Evolutionary conservation across 768 basidiomycete species (phyloP).

Genomic region (Trametes maxima): DNA sequence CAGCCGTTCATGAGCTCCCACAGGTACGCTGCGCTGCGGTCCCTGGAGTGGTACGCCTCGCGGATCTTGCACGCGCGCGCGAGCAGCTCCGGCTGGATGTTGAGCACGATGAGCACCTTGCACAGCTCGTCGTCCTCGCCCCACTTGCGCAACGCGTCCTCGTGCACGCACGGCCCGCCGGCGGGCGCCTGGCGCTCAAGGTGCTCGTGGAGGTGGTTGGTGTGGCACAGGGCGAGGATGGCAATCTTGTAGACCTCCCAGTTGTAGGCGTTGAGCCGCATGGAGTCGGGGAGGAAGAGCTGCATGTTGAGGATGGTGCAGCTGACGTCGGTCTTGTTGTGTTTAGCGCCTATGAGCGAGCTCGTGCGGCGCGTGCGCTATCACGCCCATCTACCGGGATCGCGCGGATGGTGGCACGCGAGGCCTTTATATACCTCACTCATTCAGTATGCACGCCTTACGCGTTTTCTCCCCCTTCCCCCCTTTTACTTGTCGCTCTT

Average conservation of each 20-base stretch:
- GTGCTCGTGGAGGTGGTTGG: not conserved
- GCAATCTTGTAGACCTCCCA: conserved; percentile 4
- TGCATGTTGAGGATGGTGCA: not conserved
- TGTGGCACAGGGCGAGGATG: not conserved
- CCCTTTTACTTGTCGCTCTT: no score
- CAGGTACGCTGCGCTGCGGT: not conserved
- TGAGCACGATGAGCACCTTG: conserved; percentile 1
- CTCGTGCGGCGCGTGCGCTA: no score
- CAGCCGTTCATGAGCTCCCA: not conserved
- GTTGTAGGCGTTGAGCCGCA: not conserved
- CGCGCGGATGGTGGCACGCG: no score
- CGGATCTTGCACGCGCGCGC: not conserved
- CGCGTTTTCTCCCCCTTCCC: no score
- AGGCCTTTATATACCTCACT: no score
- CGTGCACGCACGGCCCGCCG: not conserved
- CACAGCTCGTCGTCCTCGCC: conserved; percentile 3
- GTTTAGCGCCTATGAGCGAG: no score
- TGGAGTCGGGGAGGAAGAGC: not conserved
- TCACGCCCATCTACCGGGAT: no score
- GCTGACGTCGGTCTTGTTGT: not conserved
- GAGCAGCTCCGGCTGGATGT: conserved; percentile 1
- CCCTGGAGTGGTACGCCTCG: not conserved
- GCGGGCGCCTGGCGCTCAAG: not conserved
- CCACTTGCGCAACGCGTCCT: not conserved
- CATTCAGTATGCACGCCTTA: no score